Base-by-base conservation (phyloP, 2,329 filamentous ascomycete species). In the Pseudogymnoascus sp. region DNA sequence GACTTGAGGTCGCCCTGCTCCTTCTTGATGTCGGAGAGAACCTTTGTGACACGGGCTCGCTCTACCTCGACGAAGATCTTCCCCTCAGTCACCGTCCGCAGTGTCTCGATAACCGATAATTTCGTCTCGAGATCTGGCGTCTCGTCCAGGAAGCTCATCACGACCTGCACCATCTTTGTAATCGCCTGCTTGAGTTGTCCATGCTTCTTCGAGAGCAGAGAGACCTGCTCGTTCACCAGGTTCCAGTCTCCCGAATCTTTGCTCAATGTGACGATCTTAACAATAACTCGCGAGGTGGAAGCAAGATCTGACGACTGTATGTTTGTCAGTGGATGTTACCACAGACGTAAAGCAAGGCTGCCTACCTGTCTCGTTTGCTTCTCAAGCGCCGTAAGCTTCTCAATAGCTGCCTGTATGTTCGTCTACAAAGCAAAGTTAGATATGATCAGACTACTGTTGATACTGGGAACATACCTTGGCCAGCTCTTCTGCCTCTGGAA, bases 51-150 rank as follows among this genome's bases (percentile, higher is more conserved):
- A 68, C 94, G 89, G 67, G 94, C 94, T 68, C 94, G 87, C 82
- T 99, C 94, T 60, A 99, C 94, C 80, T 99, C 94, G 70, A 99
- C 93, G 72, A 99, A 99, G 74, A 99, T 99, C 88, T 99, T 99
- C 78, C 94, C 94, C 77, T 99, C 94, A 7, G 94, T 99, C 58
- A 99, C 93, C 42, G 93, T 97, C 69, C 94, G 86, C 71, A 99
- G 77, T 1, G 93, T 95, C 77, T 99, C 93, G 71, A 99, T 99
- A 64, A 96, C 86, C 21, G 90, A 88, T 62, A 99, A 81, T 79
- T 97, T 99, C 36, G 86, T 92, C 69, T 97, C 92, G 64, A 90
- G 72, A 71, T 85, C 88, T 35, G 94, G 92, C 21, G 92, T 92
- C 55, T 89, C 85, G 72, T 96, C 89, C 71, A 99, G 78, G 76